Evolutionary conservation across 257 asterid genomes (phyloP).

Genomic region (Solanum infundibuliforme): DNA sequence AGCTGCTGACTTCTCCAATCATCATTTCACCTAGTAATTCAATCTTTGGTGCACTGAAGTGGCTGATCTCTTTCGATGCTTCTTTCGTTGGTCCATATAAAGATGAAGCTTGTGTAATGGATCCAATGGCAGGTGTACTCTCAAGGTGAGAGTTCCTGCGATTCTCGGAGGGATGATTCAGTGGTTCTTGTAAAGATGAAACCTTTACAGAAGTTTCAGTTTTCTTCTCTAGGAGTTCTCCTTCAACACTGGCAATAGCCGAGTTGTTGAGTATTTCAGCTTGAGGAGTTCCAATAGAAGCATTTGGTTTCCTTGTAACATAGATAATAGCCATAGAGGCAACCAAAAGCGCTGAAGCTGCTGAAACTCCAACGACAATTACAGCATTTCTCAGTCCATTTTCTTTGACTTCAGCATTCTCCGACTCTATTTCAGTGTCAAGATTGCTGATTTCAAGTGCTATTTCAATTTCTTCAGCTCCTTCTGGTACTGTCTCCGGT

Average conservation of each 20-base stretch:
- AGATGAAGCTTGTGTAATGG: slow-evolving; percentile 14
- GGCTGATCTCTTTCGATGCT: slow-evolving; percentile 7
- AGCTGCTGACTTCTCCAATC: slow-evolving; percentile 23
- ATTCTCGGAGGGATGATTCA: background rate
- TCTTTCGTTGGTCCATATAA: slow-evolving; percentile 4
- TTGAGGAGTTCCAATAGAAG: slow-evolving; percentile 3
- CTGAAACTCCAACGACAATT: slow-evolving; percentile 11
- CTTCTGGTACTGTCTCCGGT: background rate
- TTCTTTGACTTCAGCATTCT: slow-evolving; percentile 7
- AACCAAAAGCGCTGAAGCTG: slow-evolving; percentile 3
- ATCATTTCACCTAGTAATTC: slow-evolving; percentile 57
- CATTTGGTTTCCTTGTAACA: slow-evolving; percentile 11
- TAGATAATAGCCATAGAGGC: slow-evolving; percentile 23
- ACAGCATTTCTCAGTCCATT: slow-evolving; percentile 1
- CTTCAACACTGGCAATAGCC: background rate
- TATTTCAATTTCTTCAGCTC: background rate
- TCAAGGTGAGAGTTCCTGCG: background rate
- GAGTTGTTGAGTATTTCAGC: background rate
- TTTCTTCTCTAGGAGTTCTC: slow-evolving; percentile 1
- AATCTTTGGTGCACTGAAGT: slow-evolving; percentile 27
- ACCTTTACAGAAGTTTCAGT: slow-evolving; percentile 6
- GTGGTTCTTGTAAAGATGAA: background rate
- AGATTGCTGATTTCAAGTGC: background rate
- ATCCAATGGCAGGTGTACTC: slow-evolving; percentile 5
- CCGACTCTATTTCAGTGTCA: background rate